Evolutionary conservation across 2,329 filamentous ascomycete genomes (phyloP).

Genomic region (Zalaria sp.): DNA sequence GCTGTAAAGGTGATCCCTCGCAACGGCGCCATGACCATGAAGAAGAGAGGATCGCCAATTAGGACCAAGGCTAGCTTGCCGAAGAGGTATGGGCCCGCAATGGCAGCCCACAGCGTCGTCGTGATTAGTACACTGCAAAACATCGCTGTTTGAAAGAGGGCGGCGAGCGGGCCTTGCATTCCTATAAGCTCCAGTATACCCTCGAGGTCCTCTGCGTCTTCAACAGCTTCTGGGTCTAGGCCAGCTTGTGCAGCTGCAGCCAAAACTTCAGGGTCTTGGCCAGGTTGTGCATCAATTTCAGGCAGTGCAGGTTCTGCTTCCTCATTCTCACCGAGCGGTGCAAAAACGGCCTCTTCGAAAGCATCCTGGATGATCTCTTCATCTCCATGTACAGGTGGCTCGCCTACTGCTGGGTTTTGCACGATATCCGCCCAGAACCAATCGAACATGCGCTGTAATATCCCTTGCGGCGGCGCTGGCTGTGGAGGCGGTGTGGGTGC

Average conservation of each 20-base stretch:
- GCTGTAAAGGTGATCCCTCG: conserved; percentile 57
- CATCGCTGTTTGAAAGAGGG: conserved; percentile 84
- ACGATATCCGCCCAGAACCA: conserved; percentile 36
- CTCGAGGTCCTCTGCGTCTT: conserved; percentile 84
- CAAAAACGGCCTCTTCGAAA: conserved; percentile 47
- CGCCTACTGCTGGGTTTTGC: conserved; percentile 24
- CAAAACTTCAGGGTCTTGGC: conserved; percentile 44
- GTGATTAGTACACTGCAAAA: conserved; percentile 88
- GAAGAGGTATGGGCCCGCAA: conserved; percentile 85
- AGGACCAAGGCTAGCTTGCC: conserved; percentile 74
- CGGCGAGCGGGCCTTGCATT: conserved; percentile 83
- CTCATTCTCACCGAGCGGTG: conserved; percentile 21
- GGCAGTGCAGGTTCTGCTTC: conserved; percentile 1
- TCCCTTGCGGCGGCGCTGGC: neutral
- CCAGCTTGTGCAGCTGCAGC: conserved; percentile 53
- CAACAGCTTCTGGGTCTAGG: conserved; percentile 59
- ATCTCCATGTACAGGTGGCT: conserved; percentile 17
- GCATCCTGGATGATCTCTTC: conserved; percentile 48
- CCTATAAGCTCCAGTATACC: conserved; percentile 92
- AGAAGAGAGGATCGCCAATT: conserved; percentile 60
- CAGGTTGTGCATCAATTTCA: conserved; percentile 28
- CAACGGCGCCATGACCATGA: conserved; percentile 53
- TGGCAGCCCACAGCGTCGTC: conserved; percentile 68
- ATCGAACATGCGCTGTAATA: conserved; percentile 22
- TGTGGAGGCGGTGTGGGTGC: neutral